Conservation (phyloP, 768 basidiomycete species). For the Myochromella boudieri region DNA sequence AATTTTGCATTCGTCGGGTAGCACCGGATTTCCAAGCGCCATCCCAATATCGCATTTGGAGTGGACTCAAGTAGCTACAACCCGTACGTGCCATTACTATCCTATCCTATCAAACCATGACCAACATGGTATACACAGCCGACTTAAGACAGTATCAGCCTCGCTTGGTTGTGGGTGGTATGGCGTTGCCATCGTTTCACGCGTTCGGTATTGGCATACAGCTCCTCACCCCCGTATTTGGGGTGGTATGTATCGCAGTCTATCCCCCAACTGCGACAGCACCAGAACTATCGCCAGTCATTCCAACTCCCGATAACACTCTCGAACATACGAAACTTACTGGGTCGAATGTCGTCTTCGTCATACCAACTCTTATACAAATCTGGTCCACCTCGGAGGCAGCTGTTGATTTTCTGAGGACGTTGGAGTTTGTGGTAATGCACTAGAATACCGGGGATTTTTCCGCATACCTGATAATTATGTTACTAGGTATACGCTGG, state of each 20-base stretch:
- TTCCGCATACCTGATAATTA: neutral
- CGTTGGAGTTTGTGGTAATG: constrained; percentile 26
- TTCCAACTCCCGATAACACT: constrained; percentile 33
- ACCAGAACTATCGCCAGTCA: constrained; percentile 22
- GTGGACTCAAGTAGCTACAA: constrained; percentile 20
- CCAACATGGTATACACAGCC: neutral
- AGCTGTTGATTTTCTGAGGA: constrained; percentile 21
- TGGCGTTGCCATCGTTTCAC: constrained; percentile 33
- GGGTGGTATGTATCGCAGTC: constrained; percentile 13
- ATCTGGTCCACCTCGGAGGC: constrained; percentile 24
- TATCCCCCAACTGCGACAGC: constrained; percentile 24
- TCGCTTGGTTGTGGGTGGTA: constrained; percentile 14
- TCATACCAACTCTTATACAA: constrained; percentile 27
- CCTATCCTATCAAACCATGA: neutral
- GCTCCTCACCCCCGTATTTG: constrained; percentile 23
- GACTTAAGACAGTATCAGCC: constrained; percentile 11
- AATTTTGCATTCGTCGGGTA: constrained; percentile 38
- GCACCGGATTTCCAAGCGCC: constrained; percentile 35
- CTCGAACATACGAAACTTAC: constrained; percentile 23
- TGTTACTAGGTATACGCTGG: constrained; percentile 24
- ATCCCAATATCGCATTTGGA: constrained; percentile 24
- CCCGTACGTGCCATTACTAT: constrained; percentile 20
- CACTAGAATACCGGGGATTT: neutral
- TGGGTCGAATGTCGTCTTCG: constrained; percentile 19
- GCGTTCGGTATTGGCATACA: constrained; percentile 24